Evolutionary conservation across 345 rosid species (phyloP).

Genomic region (Syzygium grande): DNA sequence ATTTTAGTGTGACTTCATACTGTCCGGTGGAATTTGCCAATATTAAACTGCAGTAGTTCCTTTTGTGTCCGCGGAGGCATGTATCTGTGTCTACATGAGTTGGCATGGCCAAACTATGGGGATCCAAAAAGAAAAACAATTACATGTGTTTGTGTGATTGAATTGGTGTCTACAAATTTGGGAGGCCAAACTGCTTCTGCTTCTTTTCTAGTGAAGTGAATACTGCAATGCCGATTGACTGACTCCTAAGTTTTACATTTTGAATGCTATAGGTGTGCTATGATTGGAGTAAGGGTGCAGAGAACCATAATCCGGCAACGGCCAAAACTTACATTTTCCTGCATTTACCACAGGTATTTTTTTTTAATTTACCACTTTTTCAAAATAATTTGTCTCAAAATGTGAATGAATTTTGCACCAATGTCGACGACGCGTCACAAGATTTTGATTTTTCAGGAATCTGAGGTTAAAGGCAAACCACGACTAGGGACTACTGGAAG

Average conservation of each 20-base stretch:
- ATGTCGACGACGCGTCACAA: background rate
- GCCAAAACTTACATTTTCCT: slow-evolving; percentile 52
- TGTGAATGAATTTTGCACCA: background rate
- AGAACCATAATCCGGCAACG: slow-evolving; percentile 69
- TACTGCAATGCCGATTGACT: background rate
- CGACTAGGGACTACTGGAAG: slow-evolving; percentile 7
- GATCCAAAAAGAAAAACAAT: background rate
- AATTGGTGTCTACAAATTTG: background rate
- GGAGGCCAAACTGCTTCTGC: background rate
- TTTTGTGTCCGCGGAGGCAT: background rate
- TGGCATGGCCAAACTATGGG: background rate
- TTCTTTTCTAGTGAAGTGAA: background rate
- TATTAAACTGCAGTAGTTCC: background rate
- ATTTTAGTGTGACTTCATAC: background rate
- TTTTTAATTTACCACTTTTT: background rate
- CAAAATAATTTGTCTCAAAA: background rate
- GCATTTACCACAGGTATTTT: slow-evolving; percentile 54
- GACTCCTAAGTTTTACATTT: background rate
- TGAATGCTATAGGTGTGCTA: slow-evolving; percentile 54
- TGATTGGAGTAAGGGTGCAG: slow-evolving; percentile 96
- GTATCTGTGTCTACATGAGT: background rate
- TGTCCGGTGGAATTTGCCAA: background rate
- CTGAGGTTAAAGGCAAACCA: slow-evolving; percentile 18
- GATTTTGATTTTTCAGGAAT: slow-evolving; percentile 2
- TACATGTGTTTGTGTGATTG: background rate